Percentiles rank a stretch among this genome's conserved stretches.
phyloP scores from a whole-genome alignment of 257 asterid species.

The Plantago elongata region DNA sequence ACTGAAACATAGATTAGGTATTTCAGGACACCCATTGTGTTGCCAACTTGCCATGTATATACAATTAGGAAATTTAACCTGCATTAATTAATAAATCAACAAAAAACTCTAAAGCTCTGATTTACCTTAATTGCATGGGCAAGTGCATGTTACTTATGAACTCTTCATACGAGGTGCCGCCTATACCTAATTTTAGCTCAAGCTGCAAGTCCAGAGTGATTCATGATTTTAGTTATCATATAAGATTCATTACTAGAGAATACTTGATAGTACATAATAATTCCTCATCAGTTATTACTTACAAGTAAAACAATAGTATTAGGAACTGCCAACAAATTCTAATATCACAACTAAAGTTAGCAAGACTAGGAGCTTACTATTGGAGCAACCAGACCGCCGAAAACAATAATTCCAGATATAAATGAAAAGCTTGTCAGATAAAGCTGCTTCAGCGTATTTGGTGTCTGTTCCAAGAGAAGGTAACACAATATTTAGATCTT shows the following conservation, averaged over 20 bases:
- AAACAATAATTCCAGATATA: conserved; percentile 70
- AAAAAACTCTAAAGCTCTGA: neutral
- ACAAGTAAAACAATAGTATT: neutral
- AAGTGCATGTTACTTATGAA: conserved; percentile 69
- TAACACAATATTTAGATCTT: neutral
- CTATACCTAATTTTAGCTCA: conserved; percentile 83
- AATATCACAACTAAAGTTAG: conserved; percentile 9
- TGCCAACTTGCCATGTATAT: too few relatives aligned
- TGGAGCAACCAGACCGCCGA: conserved; percentile 91
- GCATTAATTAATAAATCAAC: too few relatives aligned
- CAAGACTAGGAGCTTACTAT: conserved; percentile 47
- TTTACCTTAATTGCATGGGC: conserved; percentile 82
- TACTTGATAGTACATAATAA: too few relatives aligned
- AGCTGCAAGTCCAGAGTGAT: conserved; percentile 46
- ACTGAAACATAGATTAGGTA: conserved; percentile 33
- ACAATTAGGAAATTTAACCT: too few relatives aligned
- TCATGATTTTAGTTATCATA: conserved; percentile 14
- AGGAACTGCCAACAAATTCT: neutral
- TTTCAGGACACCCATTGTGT: too few relatives aligned
- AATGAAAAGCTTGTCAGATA: conserved; percentile 78
- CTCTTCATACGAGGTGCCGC: conserved; percentile 85
- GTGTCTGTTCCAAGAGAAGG: conserved; percentile 49
- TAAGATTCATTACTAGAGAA: neutral
- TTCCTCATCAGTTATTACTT: neutral
- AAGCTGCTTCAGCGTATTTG: conserved; percentile 77